Conservation (phyloP, 257 asterid species). For the Verbascum thapsus region DNA sequence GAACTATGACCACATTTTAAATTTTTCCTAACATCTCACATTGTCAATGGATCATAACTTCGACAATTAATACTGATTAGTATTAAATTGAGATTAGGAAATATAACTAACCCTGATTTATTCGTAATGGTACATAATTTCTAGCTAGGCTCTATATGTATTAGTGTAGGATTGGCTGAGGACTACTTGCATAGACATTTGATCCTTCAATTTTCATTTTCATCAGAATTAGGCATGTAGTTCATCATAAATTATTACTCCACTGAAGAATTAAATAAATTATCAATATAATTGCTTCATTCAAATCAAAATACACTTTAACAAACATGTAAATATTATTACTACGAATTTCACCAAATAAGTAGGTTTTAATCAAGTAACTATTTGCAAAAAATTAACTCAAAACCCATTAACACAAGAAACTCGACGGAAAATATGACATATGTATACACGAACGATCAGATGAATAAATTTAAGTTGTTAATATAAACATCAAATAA, state of each 20-base stretch:
- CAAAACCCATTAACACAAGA: too few species aligned
- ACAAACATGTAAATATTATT: too few species aligned
- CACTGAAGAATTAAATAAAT: too few species aligned
- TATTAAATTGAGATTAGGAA: neutral
- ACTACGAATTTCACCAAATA: too few species aligned
- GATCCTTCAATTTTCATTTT: neutral
- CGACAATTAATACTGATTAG: neutral
- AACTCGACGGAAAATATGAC: too few species aligned
- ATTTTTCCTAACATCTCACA: slow-evolving; percentile 5
- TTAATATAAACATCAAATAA: neutral
- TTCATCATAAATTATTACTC: too few species aligned
- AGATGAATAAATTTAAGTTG: neutral
- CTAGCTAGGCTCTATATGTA: neutral
- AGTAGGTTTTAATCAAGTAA: too few species aligned
- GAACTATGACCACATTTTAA: neutral
- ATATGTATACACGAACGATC: too few species aligned
- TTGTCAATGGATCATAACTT: neutral
- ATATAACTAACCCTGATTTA: neutral
- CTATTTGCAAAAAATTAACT: too few species aligned
- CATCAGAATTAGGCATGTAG: neutral
- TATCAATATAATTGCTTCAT: too few species aligned
- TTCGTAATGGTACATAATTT: neutral
- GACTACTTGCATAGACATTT: neutral
- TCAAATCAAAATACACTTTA: too few species aligned
- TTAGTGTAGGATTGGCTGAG: neutral